Evolutionary conservation across 495 filamentous ascomycete species (phyloP).

Genomic region (Chaetomium cochliodes): DNA sequence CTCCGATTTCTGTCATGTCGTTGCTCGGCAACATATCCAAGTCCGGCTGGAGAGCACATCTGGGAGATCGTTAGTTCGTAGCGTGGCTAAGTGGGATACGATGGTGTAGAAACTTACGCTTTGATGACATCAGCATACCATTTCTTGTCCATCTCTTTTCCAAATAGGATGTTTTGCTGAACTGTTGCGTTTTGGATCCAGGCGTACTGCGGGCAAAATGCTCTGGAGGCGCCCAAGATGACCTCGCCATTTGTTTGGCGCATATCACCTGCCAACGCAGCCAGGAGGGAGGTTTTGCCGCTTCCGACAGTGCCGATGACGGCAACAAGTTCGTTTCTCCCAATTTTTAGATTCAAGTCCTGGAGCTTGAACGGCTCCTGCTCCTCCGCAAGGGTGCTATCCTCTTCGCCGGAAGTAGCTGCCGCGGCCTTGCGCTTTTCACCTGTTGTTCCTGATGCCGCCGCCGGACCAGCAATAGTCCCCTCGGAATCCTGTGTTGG

Average conservation of each 20-base stretch:
- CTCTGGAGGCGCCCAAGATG: conserved; percentile 69
- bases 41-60: conserved; percentile 70
- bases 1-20: conserved; percentile 74
- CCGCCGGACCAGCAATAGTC: conserved; percentile 32
- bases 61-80: conserved; percentile 43
- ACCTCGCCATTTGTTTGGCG: conserved; percentile 72
- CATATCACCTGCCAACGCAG: conserved; percentile 93
- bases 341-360: conserved; percentile 69
- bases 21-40: conserved; percentile 72
- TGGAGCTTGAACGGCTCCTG: conserved; percentile 76
- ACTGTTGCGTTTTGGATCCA: conserved; percentile 96
- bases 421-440: conserved; percentile 41
- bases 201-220: conserved; percentile 93
- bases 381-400: conserved; percentile 56
- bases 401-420: conserved; percentile 44
- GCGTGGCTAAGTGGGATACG: neutral
- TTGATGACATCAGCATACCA: conserved; percentile 64
- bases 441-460: conserved; percentile 41
- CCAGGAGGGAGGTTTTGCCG: conserved; percentile 88
- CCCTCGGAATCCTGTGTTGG: conserved; percentile 59
- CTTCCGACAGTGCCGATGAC: conserved; percentile 90
- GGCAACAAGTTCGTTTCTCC: conserved; percentile 79
- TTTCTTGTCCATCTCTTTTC: conserved; percentile 64
- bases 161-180: conserved; percentile 86
- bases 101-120: conserved; percentile 38